Evolutionary conservation across 2,329 filamentous ascomycete genomes (phyloP), one percentile per base, ranked within the genome.

Genomic region (Rhynchosporium secalis): DNA sequence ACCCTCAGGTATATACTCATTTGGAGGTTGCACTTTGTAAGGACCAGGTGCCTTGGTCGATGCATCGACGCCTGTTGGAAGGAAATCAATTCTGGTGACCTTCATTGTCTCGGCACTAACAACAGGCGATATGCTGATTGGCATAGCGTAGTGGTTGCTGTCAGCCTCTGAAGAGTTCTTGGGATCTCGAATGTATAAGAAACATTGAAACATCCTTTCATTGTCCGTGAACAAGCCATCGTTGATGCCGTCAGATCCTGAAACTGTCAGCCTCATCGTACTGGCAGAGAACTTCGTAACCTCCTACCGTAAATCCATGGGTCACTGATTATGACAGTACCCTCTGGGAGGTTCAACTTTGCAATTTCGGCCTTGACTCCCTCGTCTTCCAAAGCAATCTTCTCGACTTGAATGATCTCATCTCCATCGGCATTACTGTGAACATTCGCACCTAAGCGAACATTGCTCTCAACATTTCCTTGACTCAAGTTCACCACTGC

Each of bases 141-240:
- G 87, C 67, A 88, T 81, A 0, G 87, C 84, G 70, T 90, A 90
- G 72, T 90, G 86, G 70, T 88, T 89, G 47, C 83, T 83, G 70
- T 91, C 87, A n/a, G 76, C 74, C 69, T 88, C 83, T 6, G 76
- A 72, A 0, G 83, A 69, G 70, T 89, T 86, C 36, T 78, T 75
- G 2, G 86, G 85, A 66, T 88, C 86, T 28, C 85, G 78, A 75
- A 88, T 80, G 74, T 90, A 90, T 59, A 89, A 74, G 75, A 87
- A 89, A 73, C 83, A 86, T 71, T 89, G 86, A 71, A 82, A 87
- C 68, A 84, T 73, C 49, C 81, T 75, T 66, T 76, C 75, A 26
- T 75, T 73, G 63, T 75, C 80, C 61, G 72, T 78, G 64, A 79
- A 79, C 15, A 77, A 71, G 5, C 73, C 77, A 7, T 83, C 79